Evolutionary conservation across 2,329 filamentous ascomycete species (phyloP).

Genomic region (Aphanocladium album): DNA sequence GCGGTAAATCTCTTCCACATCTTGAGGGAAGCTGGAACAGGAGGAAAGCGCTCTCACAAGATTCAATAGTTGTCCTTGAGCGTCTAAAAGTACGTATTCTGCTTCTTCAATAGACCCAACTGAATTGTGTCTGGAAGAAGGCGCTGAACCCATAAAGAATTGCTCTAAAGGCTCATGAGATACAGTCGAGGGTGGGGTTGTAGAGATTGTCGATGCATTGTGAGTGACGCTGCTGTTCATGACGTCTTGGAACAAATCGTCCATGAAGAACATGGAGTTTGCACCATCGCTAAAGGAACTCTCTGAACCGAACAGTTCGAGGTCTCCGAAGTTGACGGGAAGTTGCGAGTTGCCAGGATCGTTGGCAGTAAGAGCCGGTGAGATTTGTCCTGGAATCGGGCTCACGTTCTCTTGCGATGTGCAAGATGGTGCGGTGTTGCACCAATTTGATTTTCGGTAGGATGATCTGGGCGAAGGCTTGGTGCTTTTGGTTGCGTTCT

Average conservation of each 20-base stretch:
- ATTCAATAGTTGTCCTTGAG: background rate
- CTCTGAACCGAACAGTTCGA: background rate
- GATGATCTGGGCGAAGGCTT: background rate
- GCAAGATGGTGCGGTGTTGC: background rate
- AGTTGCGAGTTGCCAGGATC: background rate
- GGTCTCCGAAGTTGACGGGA: background rate
- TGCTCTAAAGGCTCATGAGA: background rate
- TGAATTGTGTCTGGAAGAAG: background rate
- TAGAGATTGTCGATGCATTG: background rate
- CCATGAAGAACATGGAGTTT: background rate
- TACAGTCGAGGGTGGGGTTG: background rate
- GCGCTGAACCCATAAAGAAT: background rate
- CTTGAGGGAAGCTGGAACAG: background rate
- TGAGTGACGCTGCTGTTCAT: background rate
- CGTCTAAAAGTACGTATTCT: background rate
- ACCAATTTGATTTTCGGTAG: background rate
- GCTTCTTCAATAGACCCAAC: background rate
- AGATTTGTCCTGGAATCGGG: background rate
- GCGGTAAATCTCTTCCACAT: slow-evolving; percentile 12
- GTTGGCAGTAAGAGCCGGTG: background rate
- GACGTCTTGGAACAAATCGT: slow-evolving; percentile 1
- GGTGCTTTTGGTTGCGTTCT: background rate
- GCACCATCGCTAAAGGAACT: background rate
- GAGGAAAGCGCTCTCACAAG: background rate
- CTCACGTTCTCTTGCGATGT: background rate